Base-by-base conservation (phyloP, 1,284 basidiomycete genomes). In the Leucoagaricus sp. region DNA sequence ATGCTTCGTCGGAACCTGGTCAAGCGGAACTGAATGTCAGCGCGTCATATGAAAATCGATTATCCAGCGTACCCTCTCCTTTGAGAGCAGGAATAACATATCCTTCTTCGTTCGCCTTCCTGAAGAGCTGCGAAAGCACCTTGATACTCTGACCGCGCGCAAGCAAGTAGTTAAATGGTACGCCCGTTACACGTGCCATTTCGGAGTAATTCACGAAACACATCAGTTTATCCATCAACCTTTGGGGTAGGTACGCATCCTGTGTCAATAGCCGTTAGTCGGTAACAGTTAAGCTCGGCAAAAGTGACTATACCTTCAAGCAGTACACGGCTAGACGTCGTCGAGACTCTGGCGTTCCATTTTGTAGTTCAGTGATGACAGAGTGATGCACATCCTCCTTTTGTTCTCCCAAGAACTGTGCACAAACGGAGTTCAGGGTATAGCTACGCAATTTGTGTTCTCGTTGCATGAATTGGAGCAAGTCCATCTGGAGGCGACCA, bases 321-420 rank as follows among this genome's bases (percentile, higher is more conserved):
- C 96, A 98, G 73, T 98, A 98, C 13, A 98, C 94, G 2, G 95
- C 95, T 55, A 98, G 72, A 53, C 96, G 87, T 34, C 95, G 80
- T 49, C 95, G 76, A 2, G 93, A 94, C 69, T 98, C 95, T 0
- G 94, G 81, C 0, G 90, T 96, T 65, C 95, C 95, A 65, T 97
- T 97, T 70, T 98, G 96, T 29, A 98, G 75, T 51, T 97, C 94
- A 0, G 95, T 97, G 65, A 98, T 98, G 60, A 96, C 93, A 1
- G 95, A 97, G 67, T 98, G 89, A 66, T 98, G 95, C 21, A 98
- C 95, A 63, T 98, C 95, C 69, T 98, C 95, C 71, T 98, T 98
- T 71, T 98, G 96, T 69, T 98, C 96, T 26, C 93, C 94, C 2
- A 98, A 78, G 73, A 98, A 98, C 65, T 95, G 93, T 1, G 96